Percentiles rank a stretch among this genome's conserved stretches.
phyloP scores from a whole-genome alignment of 495 filamentous ascomycete genomes.

The Daldinia loculata region DNA sequence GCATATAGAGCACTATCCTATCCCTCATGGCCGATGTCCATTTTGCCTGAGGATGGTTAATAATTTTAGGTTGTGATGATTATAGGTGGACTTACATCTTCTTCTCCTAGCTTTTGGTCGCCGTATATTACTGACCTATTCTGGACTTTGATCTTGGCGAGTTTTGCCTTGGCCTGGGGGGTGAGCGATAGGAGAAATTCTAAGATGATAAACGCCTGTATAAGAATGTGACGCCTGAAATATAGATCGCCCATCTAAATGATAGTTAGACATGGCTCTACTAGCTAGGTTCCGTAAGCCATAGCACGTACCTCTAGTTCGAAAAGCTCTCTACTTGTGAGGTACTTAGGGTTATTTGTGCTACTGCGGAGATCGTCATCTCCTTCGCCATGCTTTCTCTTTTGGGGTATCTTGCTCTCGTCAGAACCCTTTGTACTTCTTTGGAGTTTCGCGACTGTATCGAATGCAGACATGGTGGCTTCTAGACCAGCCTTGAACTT shows the following conservation, averaged over 20 bases:
- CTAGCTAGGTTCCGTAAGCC: not conserved
- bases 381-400: conserved; percentile 68
- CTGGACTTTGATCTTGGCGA: conserved; percentile 66
- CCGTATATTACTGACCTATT: conserved; percentile 90
- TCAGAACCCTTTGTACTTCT: conserved; percentile 45
- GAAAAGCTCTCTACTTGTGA: conserved; percentile 94
- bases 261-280: conserved; percentile 21
- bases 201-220: conserved; percentile 91
- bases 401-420: conserved; percentile 52
- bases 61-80: not conserved
- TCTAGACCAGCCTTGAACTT: conserved; percentile 82
- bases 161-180: conserved; percentile 79
- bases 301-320: conserved; percentile 77
- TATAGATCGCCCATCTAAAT: conserved; percentile 86
- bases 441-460: conserved; percentile 76
- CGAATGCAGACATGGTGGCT: conserved; percentile 81
- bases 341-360: conserved; percentile 89
- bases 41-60: conserved; percentile 57
- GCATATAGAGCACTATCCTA: conserved; percentile 79
- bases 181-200: conserved; percentile 92
- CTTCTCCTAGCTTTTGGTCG: conserved; percentile 75
- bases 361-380: conserved; percentile 61
- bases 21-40: conserved; percentile 81
- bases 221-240: conserved; percentile 90
- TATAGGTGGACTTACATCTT: conserved; percentile 70